These are phyloP conservation scores for Suillus plorans DNA, from an alignment of 768 basidiomycete species.

Conservation along the genomic window DNA sequence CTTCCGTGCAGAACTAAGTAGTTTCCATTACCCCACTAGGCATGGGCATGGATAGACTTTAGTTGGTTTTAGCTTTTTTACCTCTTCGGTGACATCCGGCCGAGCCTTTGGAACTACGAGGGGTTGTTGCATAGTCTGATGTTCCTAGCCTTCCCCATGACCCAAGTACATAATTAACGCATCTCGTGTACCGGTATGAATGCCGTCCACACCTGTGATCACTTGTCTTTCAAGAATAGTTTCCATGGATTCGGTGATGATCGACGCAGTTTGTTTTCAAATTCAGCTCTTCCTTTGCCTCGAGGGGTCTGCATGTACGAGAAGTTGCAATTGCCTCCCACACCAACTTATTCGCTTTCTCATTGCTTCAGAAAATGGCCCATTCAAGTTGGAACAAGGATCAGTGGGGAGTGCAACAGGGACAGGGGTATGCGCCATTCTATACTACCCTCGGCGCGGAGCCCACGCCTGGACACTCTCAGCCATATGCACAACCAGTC, in stretches of 20 bases:
- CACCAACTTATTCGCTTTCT: neutral
- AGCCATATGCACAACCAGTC: conserved; percentile 24
- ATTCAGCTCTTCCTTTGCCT: conserved; percentile 2
- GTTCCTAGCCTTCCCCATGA: neutral
- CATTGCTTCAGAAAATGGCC: conserved; percentile 8
- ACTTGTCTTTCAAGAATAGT: neutral
- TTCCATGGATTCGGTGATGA: neutral
- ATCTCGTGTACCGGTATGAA: neutral
- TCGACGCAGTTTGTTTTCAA: conserved; percentile 1
- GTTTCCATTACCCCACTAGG: neutral
- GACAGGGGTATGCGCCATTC: conserved; percentile 11
- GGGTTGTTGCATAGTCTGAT: neutral
- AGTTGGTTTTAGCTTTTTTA: no score
- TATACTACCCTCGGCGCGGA: conserved; percentile 2
- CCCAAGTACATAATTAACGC: neutral
- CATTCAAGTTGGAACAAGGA: conserved; percentile 20
- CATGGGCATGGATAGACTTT: neutral
- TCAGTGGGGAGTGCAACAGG: conserved; percentile 19
- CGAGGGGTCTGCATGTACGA: neutral
- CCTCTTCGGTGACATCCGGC: neutral
- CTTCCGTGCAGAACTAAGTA: neutral
- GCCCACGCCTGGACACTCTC: conserved; percentile 22
- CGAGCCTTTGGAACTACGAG: no score
- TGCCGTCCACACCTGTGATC: neutral
- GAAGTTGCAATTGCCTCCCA: neutral